Evolutionary conservation across 257 asterid genomes (phyloP).

Genomic region (Solanum bulbocastanum): DNA sequence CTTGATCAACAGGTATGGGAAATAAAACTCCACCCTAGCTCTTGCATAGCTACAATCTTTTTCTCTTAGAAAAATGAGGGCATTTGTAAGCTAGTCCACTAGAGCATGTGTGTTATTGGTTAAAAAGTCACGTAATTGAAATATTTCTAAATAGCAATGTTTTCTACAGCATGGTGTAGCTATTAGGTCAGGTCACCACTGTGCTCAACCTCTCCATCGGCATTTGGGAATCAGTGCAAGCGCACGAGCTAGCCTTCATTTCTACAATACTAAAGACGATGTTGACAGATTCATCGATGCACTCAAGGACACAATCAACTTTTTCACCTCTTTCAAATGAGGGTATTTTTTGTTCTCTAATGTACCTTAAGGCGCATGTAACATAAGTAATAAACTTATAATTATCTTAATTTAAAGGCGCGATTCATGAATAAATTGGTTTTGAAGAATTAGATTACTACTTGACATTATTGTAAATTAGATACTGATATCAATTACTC

Average conservation of each 20-base stretch:
- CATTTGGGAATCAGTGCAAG: constrained; percentile 68
- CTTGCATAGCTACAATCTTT: neutral
- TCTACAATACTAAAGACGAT: constrained; percentile 91
- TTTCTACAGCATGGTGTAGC: constrained; percentile 73
- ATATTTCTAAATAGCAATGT: neutral
- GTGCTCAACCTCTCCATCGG: constrained; percentile 92
- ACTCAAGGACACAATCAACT: constrained; percentile 58
- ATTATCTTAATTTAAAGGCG: neutral
- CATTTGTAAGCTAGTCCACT: neutral
- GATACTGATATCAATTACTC: neutral
- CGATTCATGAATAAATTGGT: neutral
- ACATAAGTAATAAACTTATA: neutral
- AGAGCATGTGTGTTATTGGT: neutral
- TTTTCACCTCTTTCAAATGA: constrained; percentile 51
- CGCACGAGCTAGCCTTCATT: constrained; percentile 89
- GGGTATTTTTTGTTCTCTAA: neutral
- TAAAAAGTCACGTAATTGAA: neutral
- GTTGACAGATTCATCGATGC: constrained; percentile 62
- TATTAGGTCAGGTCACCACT: constrained; percentile 89
- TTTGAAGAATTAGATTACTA: neutral
- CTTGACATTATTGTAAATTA: neutral
- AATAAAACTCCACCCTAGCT: neutral
- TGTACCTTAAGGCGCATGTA: neutral
- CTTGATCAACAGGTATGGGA: constrained; percentile 73
- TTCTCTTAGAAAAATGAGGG: neutral